Conservation (phyloP, 306 rosid genomes). For the Gynostemma pentaphyllum region DNA sequence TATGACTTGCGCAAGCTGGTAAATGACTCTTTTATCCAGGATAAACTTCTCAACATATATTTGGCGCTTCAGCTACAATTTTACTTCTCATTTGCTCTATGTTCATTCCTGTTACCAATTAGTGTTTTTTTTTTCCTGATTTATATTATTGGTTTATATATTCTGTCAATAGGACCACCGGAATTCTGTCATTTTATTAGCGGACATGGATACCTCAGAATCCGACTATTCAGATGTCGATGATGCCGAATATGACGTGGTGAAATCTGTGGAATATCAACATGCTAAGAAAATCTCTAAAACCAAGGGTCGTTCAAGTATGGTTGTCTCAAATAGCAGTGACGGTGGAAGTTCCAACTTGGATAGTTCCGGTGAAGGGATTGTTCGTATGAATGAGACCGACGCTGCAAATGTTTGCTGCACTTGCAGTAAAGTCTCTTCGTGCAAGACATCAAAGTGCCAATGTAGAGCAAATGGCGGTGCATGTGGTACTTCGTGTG, state of each 20-base stretch:
- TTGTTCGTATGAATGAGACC: conserved; percentile 1
- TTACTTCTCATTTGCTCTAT: neutral
- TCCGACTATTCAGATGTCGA: conserved; percentile 40
- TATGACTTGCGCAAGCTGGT: conserved; percentile 58
- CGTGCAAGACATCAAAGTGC: conserved; percentile 70
- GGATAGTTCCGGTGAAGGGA: conserved; percentile 25
- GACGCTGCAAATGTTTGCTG: conserved; percentile 32
- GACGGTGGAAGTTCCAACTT: conserved; percentile 18
- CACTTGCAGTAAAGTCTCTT: conserved; percentile 50
- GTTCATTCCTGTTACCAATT: no score
- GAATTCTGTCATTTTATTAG: conserved; percentile 33
- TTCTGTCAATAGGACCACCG: conserved; percentile 39
- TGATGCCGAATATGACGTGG: conserved; percentile 28
- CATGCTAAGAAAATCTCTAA: conserved; percentile 25
- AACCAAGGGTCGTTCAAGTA: conserved; percentile 18
- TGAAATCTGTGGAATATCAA: conserved; percentile 18
- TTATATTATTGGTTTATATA: neutral
- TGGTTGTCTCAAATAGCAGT: conserved; percentile 14
- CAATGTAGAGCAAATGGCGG: conserved; percentile 39
- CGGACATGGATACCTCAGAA: conserved; percentile 78
- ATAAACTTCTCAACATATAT: no score
- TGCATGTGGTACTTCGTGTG: conserved; percentile 46
- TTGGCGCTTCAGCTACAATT: no score
- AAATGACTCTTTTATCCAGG: neutral
- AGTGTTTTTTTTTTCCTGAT: neutral